Conservation (phyloP, 2,329 filamentous ascomycete genomes). For the Penicillium digitatum region DNA sequence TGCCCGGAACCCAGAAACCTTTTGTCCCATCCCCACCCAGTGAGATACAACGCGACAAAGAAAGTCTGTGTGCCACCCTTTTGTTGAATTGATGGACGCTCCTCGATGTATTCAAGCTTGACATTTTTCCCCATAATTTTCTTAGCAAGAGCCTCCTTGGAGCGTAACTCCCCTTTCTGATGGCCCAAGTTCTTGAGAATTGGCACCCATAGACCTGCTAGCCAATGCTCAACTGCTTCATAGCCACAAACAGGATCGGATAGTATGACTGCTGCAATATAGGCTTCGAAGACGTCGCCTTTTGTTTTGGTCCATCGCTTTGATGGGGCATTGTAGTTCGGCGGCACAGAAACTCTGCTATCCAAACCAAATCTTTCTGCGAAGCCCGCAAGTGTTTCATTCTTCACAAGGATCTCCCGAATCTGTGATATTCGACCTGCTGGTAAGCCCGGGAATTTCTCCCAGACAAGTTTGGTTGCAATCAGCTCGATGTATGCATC, state of each 20-base stretch:
- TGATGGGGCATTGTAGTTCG: conserved; percentile 42
- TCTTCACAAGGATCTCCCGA: conserved; percentile 75
- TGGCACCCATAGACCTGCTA: conserved; percentile 69
- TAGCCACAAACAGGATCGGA: conserved; percentile 63
- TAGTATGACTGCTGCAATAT: conserved; percentile 73
- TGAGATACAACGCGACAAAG: conserved; percentile 47
- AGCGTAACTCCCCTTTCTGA: conserved; percentile 32
- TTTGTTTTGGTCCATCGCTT: conserved; percentile 67
- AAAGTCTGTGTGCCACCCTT: conserved; percentile 41
- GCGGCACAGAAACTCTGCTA: conserved; percentile 56
- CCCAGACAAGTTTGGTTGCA: conserved; percentile 69
- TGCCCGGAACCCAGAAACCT: conserved; percentile 45
- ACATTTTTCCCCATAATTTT: conserved; percentile 56
- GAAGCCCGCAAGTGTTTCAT: conserved; percentile 69
- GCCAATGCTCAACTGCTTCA: conserved; percentile 61
- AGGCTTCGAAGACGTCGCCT: conserved; percentile 88
- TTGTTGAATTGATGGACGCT: conserved; percentile 32
- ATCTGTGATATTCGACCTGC: conserved; percentile 70
- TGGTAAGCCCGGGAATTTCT: conserved; percentile 62
- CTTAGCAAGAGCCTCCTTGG: conserved; percentile 54
- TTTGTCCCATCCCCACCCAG: conserved; percentile 46
- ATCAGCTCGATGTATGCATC: conserved; percentile 81
- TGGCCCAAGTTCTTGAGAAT: conserved; percentile 48
- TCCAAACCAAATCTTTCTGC: conserved; percentile 68
- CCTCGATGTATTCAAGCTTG: conserved; percentile 57